Percentiles rank a stretch among this genome's conserved stretches.
Evolutionary conservation across 2,329 filamentous ascomycete genomes (phyloP).

Genomic region (Paecilomyces sp.): DNA sequence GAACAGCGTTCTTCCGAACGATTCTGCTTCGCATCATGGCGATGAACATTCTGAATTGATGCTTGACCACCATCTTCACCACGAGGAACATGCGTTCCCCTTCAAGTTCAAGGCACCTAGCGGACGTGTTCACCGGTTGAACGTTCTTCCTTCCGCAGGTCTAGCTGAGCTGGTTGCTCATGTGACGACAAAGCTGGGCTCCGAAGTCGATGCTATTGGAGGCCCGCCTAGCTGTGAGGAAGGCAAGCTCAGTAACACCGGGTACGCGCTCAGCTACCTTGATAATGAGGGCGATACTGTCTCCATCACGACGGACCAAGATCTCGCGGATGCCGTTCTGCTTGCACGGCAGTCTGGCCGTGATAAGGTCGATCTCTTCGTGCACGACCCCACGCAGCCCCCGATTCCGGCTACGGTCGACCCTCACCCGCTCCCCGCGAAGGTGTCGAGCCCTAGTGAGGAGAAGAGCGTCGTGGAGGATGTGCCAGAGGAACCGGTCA

Average conservation of each 20-base stretch:
- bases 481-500: constrained; percentile 36
- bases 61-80: constrained; percentile 47
- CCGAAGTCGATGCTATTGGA: constrained; percentile 75
- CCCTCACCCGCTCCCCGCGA: constrained; percentile 47
- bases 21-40: constrained; percentile 90
- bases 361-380: constrained; percentile 95
- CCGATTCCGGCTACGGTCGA: constrained; percentile 61
- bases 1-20: constrained; percentile 83
- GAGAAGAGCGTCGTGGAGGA: constrained; percentile 42
- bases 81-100: constrained; percentile 66
- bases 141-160: constrained; percentile 73
- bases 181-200: constrained; percentile 77
- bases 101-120: constrained; percentile 99
- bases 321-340: constrained; percentile 81
- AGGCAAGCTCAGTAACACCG: constrained; percentile 65
- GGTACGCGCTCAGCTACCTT: constrained; percentile 89
- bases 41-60: constrained; percentile 66
- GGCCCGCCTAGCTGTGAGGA: constrained; percentile 72
- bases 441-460: constrained; percentile 47
- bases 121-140: constrained; percentile 86
- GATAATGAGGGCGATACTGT: constrained; percentile 97
- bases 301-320: constrained; percentile 91
- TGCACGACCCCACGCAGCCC: constrained; percentile 88
- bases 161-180: constrained; percentile 69
- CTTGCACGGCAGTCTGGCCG: constrained; percentile 68